Conservation (phyloP, 2,329 filamentous ascomycete genomes). For the Stachybotrys elegans region DNA sequence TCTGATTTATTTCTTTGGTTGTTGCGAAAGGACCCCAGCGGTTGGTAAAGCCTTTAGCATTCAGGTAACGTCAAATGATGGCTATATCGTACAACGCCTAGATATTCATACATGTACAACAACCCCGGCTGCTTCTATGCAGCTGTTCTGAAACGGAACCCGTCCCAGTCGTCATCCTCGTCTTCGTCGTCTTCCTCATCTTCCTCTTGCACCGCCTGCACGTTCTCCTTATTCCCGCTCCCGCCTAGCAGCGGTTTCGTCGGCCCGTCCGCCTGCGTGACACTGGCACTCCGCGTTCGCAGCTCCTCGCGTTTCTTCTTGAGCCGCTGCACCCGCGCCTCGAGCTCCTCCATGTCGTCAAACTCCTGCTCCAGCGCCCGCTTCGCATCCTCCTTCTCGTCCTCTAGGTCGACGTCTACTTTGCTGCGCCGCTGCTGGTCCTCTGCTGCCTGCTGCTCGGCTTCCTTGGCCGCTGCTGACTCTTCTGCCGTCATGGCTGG, state of each 20-base stretch:
- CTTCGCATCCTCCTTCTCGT: conserved; percentile 71
- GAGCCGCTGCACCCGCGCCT: conserved; percentile 62
- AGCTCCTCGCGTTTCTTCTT: conserved; percentile 69
- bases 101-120: too few relatives aligned
- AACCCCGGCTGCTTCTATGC: too few relatives aligned
- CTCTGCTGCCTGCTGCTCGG: too few relatives aligned
- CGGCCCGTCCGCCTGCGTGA: conserved; percentile 20
- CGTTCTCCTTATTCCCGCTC: conserved; percentile 20
- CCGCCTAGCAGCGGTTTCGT: conserved; percentile 10
- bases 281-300: conserved; percentile 31
- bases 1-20: too few relatives aligned
- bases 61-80: too few relatives aligned
- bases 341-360: conserved; percentile 76
- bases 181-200: conserved; percentile 47
- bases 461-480: conserved; percentile 47
- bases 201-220: conserved; percentile 30
- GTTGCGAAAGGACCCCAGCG: too few relatives aligned
- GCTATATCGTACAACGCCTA: too few relatives aligned
- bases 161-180: conserved; percentile 51
- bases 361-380: conserved; percentile 72
- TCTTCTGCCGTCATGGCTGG: conserved; percentile 63
- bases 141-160: conserved; percentile 42
- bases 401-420: conserved; percentile 51
- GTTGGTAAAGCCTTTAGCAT: too few relatives aligned
- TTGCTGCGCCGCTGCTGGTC: conserved; percentile 50